Percentiles rank a stretch among this genome's conserved stretches.
phyloP scores from a whole-genome alignment of 2,329 filamentous ascomycete genomes.

The Remersonia thermophila region DNA sequence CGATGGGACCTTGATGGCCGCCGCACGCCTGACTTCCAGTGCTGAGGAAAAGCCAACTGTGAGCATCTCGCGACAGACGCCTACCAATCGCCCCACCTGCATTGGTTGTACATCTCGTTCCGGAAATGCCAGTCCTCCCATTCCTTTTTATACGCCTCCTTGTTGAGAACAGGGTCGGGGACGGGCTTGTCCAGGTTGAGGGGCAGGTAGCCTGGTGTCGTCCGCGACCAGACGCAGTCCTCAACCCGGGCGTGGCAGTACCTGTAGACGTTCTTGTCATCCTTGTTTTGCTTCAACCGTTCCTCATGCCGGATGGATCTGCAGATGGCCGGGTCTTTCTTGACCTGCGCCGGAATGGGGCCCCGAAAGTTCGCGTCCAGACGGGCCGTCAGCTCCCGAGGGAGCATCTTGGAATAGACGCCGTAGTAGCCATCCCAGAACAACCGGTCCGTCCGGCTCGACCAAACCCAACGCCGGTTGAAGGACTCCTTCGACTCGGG shows the following conservation, averaged over 20 bases:
- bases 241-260: background rate
- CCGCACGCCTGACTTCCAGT: too few relatives aligned
- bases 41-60: too few relatives aligned
- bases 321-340: background rate
- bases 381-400: too few relatives aligned
- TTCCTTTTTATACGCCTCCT: background rate
- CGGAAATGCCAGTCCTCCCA: too few relatives aligned
- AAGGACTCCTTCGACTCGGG: constrained; percentile 4
- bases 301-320: background rate
- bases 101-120: too few relatives aligned
- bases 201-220: background rate
- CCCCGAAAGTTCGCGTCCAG: too few relatives aligned
- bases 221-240: constrained; percentile 3
- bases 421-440: background rate
- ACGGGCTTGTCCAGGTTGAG: constrained; percentile 8
- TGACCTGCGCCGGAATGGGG: background rate
- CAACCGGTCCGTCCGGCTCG: background rate
- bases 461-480: constrained; percentile 3
- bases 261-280: background rate
- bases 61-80: too few relatives aligned
- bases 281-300: background rate
- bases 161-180: constrained; percentile 1
- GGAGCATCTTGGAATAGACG: too few relatives aligned
- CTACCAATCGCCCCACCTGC: too few relatives aligned
- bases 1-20: too few relatives aligned